phyloP scores from a whole-genome alignment of 495 filamentous ascomycete species.

The Aspergillus hancockii region DNA sequence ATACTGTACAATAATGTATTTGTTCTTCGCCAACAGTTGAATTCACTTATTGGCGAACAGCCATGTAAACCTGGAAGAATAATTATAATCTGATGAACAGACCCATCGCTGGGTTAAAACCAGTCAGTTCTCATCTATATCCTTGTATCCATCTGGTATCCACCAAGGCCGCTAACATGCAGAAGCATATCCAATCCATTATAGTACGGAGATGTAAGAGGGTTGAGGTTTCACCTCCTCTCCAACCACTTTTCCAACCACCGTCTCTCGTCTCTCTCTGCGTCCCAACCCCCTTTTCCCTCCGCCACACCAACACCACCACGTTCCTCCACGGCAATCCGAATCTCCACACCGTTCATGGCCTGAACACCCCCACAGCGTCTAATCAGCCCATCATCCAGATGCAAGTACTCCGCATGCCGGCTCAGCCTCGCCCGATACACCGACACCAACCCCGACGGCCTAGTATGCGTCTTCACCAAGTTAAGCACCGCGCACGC shows the following conservation, averaged over 20 bases:
- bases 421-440: constrained; percentile 43
- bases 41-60: too few relatives aligned
- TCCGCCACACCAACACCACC: constrained; percentile 34
- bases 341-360: constrained; percentile 56
- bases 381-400: constrained; percentile 61
- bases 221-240: constrained; percentile 7
- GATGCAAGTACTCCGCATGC: constrained; percentile 51
- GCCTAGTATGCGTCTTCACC: constrained; percentile 40
- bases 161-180: neutral
- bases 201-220: constrained; percentile 2
- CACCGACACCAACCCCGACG: constrained; percentile 34
- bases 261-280: constrained; percentile 31
- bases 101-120: neutral
- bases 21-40: too few relatives aligned
- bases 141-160: neutral
- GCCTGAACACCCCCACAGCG: constrained; percentile 49
- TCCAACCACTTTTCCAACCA: constrained; percentile 44
- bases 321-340: constrained; percentile 55
- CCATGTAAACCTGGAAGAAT: neutral
- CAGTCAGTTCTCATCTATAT: neutral
- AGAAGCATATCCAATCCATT: constrained; percentile 1
- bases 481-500: constrained; percentile 49
- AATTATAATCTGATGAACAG: neutral
- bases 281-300: constrained; percentile 18
- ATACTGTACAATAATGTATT: neutral